Base-by-base conservation (phyloP, 495 filamentous ascomycete genomes). In the Collariella sp. region DNA sequence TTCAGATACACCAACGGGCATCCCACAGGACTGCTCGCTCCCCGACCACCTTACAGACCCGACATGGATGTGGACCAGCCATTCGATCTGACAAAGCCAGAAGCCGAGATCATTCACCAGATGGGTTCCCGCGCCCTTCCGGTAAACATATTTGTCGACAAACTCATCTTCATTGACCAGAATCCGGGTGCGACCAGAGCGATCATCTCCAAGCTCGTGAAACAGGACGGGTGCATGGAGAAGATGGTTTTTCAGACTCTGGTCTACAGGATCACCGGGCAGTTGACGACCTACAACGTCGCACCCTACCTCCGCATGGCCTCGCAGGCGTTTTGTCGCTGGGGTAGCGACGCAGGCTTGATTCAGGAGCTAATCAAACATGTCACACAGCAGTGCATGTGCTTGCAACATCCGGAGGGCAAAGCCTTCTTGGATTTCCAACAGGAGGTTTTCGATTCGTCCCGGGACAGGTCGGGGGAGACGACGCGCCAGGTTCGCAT, bases 111-210 rank as follows among this genome's bases (percentile, higher is more conserved):
- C 4, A 50, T 81, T 56, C 68, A 44, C 61, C 62, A 35, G 64
- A 72, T 26, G 77, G 74, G 74, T 51, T 52, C 7, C 62, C 66
- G 47, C 58, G 43, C 20, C 38, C 63, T 11, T 55, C 64, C 38
- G 13, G 54, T 50, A 10, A 76, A 73, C 51, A 67, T 78, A 23
- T 77, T 80, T 31, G 55, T 66, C 16, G 78, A 81, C 53, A 78
- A 76, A 54, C 67, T 81, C 31, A 67, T 79, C 31, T 52, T 53
- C 2, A 71, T 79, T 48, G 68, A 76, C 53, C 76, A 80, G 52
- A 78, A 79, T 47, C 48, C 46, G 0, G n/a, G 43, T 0, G 64
- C 68, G 5, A 78, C 76, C 1, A 53, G 74, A 15, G 60, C 52
- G 15, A 79, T 81, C 41, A 60, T 81, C 45, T 58, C 50, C 7